phyloP scores from a whole-genome alignment of 192 early-diverging fungal species.

The Obelidium mucronatum region DNA sequence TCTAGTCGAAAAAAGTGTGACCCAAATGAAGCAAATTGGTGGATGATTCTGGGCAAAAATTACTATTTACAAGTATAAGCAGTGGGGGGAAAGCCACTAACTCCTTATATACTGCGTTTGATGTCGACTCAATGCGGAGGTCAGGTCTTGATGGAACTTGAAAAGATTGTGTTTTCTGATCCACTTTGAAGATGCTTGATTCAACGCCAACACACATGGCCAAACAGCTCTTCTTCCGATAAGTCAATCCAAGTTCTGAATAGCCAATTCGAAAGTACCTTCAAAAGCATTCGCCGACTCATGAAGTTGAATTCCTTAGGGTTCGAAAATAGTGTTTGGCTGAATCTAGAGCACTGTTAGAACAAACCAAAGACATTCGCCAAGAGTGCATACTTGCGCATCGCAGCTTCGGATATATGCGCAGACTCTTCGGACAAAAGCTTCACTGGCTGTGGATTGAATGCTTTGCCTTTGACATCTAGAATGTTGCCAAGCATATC shows the following conservation, averaged over 20 bases:
- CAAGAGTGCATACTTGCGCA: not conserved
- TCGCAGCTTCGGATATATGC: not conserved
- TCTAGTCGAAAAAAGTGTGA: slow-evolving; percentile 7
- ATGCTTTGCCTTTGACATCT: not conserved
- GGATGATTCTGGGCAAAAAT: not conserved
- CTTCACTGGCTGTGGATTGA: not conserved
- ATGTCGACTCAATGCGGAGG: not conserved
- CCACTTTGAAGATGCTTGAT: not conserved
- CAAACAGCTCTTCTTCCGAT: not conserved
- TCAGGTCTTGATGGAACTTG: not conserved
- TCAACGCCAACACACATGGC: slow-evolving; percentile 5
- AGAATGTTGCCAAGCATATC: not conserved
- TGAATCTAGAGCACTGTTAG: not conserved
- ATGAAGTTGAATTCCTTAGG: not conserved
- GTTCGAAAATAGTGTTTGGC: not conserved
- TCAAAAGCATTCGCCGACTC: not conserved
- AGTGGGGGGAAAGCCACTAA: not conserved
- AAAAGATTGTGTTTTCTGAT: not conserved
- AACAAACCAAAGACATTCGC: not conserved
- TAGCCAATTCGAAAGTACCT: not conserved
- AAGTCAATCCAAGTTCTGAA: not conserved
- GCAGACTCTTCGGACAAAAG: not conserved
- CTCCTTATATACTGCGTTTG: not conserved
- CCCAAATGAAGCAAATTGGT: not conserved
- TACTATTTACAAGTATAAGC: not conserved